Conservation (phyloP, 306 rosid genomes). For the cucumber (Cucumis sativus) region DNA sequence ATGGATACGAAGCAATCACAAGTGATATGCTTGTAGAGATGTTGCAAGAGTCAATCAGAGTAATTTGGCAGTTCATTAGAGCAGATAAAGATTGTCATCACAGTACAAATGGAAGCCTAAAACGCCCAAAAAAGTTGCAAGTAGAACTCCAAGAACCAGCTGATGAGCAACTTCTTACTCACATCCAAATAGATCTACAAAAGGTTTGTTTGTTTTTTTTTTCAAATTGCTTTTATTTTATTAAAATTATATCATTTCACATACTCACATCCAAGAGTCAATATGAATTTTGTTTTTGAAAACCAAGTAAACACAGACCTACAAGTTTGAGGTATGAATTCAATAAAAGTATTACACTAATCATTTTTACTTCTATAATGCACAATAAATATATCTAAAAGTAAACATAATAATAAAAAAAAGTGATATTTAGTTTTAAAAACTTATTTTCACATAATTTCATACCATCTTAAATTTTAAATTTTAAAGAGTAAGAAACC, state of each 20-base stretch:
- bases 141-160: constrained; percentile 51
- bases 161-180: constrained; percentile 37
- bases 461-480: not conserved
- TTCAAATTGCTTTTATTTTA: too few species aligned
- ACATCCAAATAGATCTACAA: constrained; percentile 47
- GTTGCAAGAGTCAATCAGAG: constrained; percentile 58
- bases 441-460: too few species aligned
- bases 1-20: constrained; percentile 23
- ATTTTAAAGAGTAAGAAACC: not conserved
- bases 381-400: too few species aligned
- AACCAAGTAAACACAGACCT: too few species aligned
- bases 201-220: constrained; percentile 29
- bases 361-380: too few species aligned
- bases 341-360: too few species aligned
- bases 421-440: too few species aligned
- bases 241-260: too few species aligned
- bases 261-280: too few species aligned
- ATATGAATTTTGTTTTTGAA: too few species aligned
- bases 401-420: too few species aligned
- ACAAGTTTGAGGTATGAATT: too few species aligned
- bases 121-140: constrained; percentile 17
- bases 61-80: constrained; percentile 49
- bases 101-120: constrained; percentile 10
- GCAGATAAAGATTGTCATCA: constrained; percentile 36
- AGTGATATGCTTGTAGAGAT: constrained; percentile 44